Base-by-base conservation (phyloP, 78 protist genomes). In the slime mould (Dictyostelium discoideum) region DNA sequence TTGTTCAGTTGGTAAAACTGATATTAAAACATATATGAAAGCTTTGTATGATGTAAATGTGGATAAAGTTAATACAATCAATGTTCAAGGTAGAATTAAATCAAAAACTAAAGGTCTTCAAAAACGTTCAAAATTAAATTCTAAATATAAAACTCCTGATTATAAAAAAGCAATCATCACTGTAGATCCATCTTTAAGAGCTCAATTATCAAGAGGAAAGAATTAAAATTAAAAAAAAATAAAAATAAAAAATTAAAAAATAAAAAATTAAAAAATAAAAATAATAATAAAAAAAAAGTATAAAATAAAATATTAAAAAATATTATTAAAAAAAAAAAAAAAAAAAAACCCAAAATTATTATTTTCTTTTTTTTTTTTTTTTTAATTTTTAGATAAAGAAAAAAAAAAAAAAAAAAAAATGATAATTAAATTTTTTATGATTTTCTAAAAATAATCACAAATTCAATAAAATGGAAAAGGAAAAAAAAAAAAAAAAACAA, bases 81-180 rank as follows among this genome's bases (percentile, higher is more conserved):
- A 90, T 69, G 94, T 90, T 29, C 94, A 90, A 82, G 94, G 94
- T 82, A 90, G 94, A 90, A 72, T 90, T 7, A 90, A 90, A 85
- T 3, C 48, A 29, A 5, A 44, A 3, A 8, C 39, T 22, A 40
- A 77, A 50, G 84, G 83, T 32, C 39, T 77, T 67, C 72, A 29
- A 50, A 60, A 72, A 81, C 82, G 82, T 3, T 24, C 60, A 5
- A 24, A 73, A 29, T 40, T 78, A 20, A 18, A 13, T n/a, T 3
- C 5, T 20, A 57, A 37, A 57, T 90, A 48, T 85, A 90, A 82
- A 90, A 74, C 85, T 20, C 37, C 72, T 2, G 94, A 90, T 82
- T 90, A 82, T 77, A 90, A 90, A 82, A 90, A 90, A 50, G 81
- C 85, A 26, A 90, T 90, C 60, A 82, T 90, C 84, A 90, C 94